Percentiles rank a stretch among this genome's conserved stretches.
These are phyloP conservation scores for Septoria linicola DNA, from an alignment of 2,329 filamentous ascomycete species.

Conservation along the genomic window DNA sequence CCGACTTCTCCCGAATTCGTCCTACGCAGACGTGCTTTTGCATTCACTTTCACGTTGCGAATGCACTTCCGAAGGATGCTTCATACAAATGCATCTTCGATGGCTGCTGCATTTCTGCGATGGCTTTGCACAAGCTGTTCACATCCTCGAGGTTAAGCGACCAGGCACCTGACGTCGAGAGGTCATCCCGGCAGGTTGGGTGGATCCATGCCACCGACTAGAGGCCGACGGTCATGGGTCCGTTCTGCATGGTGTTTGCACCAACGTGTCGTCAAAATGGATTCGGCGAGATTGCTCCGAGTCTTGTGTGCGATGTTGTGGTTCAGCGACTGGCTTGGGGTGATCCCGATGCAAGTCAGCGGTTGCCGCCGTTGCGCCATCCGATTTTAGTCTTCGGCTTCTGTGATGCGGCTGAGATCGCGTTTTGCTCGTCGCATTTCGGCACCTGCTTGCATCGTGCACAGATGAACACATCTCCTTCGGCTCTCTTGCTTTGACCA, in stretches of 20 bases:
- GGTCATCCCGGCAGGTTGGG: slow-evolving; percentile 8
- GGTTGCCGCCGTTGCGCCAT: neutral
- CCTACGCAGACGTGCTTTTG: slow-evolving; percentile 1
- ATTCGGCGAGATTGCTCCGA: slow-evolving; percentile 20
- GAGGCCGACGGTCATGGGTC: slow-evolving; percentile 13
- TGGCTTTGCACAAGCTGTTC: slow-evolving; percentile 1
- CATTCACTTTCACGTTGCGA: slow-evolving; percentile 1
- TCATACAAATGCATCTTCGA: neutral
- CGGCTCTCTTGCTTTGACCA: neutral
- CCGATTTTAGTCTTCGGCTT: slow-evolving; percentile 11
- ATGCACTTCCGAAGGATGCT: neutral
- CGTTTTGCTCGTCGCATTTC: slow-evolving; percentile 5
- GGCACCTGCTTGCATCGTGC: neutral
- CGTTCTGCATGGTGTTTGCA: slow-evolving; percentile 9
- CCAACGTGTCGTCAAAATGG: slow-evolving; percentile 7
- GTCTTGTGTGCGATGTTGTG: slow-evolving; percentile 4
- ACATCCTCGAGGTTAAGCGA: neutral
- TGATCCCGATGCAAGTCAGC: slow-evolving; percentile 13
- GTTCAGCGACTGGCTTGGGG: slow-evolving; percentile 17
- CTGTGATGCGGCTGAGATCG: slow-evolving; percentile 3
- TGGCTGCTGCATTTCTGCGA: slow-evolving; percentile 6
- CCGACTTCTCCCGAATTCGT: slow-evolving; percentile 21
- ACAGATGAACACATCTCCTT: neutral
- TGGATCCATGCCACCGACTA: slow-evolving; percentile 14
- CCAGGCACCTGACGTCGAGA: slow-evolving; percentile 19